Evolutionary conservation across 441 rosid genomes (phyloP), one percentile per base, ranked within the genome.

Genomic region (Erodium texanum): DNA sequence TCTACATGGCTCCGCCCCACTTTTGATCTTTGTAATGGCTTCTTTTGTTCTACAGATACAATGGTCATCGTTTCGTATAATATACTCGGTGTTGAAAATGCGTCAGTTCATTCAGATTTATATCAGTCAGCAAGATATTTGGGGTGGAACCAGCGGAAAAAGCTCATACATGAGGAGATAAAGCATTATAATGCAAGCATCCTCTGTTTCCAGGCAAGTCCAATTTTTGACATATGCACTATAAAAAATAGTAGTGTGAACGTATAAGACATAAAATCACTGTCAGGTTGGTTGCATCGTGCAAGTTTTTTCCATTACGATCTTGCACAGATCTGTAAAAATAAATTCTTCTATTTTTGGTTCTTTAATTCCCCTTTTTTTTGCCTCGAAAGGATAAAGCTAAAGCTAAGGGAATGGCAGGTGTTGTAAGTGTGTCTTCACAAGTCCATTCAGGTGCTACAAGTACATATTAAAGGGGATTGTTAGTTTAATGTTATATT

Each of bases 151-250:
- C 69, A 83, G 72, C 86, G 99, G 71, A 91, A 86, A 70, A 78
- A 77, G 79, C 87, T 87, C 61, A 86, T 94, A 68, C 76, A 79
- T 24, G 64, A 83, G 65, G 97, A 94, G 87, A 77, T 89, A 38
- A 81, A 78, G 71, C 77, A 66, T 66, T 94, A 94, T 48, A 77
- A 85, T 76, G 96, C 96, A 20, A 80, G 80, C 82, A 79, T 94
- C 65, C 68, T 94, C 48, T 94, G 99, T 77, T 89, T 94, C 70
- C 99, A 91, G 97, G 97, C 76, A 81, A 75, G 87, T 87, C 74
- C 9, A 22, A 11, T 56, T 36, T 64, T 27, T 38, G 59, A 52
- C 69, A 9, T 6, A 15, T 45, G n/a, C 16, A n/a, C 52, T 45
- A 11, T 45, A 45, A 45, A 45, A 15, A 14, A 45, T 16, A n/a